Evolutionary conservation across 306 rosid species (phyloP).

Genomic region (Luffa aegyptiaca): DNA sequence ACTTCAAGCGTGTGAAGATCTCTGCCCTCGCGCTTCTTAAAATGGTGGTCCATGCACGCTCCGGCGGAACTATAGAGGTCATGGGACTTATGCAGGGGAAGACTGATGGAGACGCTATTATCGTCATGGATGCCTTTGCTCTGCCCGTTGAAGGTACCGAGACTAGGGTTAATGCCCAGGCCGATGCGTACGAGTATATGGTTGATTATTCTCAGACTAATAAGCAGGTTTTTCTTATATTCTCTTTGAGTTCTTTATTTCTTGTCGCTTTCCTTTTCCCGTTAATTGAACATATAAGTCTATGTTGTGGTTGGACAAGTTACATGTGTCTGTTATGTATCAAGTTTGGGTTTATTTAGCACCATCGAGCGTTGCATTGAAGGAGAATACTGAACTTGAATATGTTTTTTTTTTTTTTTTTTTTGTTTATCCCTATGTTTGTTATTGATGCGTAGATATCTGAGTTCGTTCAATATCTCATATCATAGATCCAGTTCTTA

Average conservation of each 20-base stretch:
- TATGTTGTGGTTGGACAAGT: neutral
- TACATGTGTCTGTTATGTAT: neutral
- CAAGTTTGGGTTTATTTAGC: neutral
- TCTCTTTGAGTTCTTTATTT: neutral
- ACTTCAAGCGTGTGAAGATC: slow-evolving; percentile 93
- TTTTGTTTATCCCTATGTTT: neutral
- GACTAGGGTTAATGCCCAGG: slow-evolving; percentile 99
- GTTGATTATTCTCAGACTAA: slow-evolving; percentile 92
- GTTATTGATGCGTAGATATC: neutral
- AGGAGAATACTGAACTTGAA: neutral
- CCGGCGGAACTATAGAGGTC: slow-evolving; percentile 91
- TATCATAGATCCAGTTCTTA: neutral
- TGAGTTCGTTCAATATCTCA: neutral
- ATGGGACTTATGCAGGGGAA: slow-evolving; percentile 99
- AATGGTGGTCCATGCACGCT: slow-evolving; percentile 99
- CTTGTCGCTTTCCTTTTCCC: neutral
- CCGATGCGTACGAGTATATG: slow-evolving; percentile 94
- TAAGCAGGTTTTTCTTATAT: slow-evolving; percentile 47
- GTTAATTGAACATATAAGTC: neutral
- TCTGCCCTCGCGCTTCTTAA: slow-evolving; percentile 93
- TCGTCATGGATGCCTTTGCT: slow-evolving; percentile 94
- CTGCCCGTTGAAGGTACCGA: slow-evolving; percentile 96
- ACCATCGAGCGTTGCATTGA: neutral
- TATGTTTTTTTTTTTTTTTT: neutral
- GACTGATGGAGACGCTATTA: slow-evolving; percentile 77